A percentile compares a stretch with the other conserved stretches of the same genome.
phyloP scores from a whole-genome alignment of 2,329 filamentous ascomycete genomes.

The Claviceps paspali region DNA sequence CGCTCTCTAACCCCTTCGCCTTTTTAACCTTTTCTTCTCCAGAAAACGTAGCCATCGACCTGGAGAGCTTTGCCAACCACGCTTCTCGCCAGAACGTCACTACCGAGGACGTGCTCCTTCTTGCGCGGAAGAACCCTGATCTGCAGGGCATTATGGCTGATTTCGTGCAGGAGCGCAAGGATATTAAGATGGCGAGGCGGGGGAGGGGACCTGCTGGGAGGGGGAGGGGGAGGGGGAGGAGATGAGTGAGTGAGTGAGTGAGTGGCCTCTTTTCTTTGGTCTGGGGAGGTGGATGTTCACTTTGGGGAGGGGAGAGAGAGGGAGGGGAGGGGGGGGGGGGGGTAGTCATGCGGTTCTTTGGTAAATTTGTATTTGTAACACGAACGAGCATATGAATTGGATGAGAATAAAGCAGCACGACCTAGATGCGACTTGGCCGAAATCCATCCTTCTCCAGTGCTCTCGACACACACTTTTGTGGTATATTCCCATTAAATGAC shows the following conservation, averaged over 20 bases:
- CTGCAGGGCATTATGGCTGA: conserved; percentile 60
- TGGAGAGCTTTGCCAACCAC: conserved; percentile 51
- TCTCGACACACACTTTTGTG: too few species aligned
- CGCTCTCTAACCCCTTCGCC: not conserved
- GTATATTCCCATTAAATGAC: too few species aligned
- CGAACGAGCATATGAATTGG: too few species aligned
- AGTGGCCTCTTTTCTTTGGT: not conserved
- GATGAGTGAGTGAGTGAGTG: not conserved
- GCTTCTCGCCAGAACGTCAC: conserved; percentile 68
- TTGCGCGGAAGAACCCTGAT: conserved; percentile 76
- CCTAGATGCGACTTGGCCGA: too few species aligned
- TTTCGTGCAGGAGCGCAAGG: conserved; percentile 46
- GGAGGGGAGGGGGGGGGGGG: too few species aligned
- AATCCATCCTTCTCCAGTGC: too few species aligned
- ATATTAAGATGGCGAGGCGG: conserved; percentile 13
- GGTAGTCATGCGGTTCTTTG: too few species aligned
- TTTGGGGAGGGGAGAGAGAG: too few species aligned
- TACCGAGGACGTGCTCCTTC: conserved; percentile 73
- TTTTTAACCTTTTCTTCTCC: not conserved
- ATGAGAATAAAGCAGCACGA: too few species aligned
- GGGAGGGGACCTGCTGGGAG: not conserved
- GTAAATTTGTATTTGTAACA: too few species aligned
- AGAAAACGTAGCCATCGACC: conserved; percentile 42
- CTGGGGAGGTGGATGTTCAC: too few species aligned
- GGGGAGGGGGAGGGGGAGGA: not conserved